Percentiles rank a stretch among this genome's conserved stretches.
Conservation (phyloP, 805 yeast genomes). For the Kazachstania africana region DNA sequence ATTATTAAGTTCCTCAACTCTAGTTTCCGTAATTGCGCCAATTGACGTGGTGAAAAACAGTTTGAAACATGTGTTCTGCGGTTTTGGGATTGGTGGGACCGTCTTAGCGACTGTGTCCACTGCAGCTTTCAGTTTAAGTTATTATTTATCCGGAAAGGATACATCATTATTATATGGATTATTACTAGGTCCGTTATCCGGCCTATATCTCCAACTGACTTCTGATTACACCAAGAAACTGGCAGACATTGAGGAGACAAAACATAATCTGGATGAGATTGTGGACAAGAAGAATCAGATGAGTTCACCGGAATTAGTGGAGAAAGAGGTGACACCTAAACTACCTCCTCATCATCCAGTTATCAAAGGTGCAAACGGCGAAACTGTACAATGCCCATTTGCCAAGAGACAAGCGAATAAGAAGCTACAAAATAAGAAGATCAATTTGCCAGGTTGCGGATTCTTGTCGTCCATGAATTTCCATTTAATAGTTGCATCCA, state of each 20-base stretch:
- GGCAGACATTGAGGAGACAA: slow-evolving; percentile 1
- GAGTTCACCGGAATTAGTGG: slow-evolving; percentile 1
- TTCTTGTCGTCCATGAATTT: slow-evolving; percentile 1
- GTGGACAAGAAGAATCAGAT: neutral
- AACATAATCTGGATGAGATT: neutral
- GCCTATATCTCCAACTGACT: slow-evolving; percentile 4
- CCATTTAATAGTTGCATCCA: slow-evolving; percentile 3
- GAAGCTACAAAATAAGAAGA: neutral
- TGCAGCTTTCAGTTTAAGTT: slow-evolving; percentile 42
- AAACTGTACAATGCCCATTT: slow-evolving; percentile 8
- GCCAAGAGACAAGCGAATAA: slow-evolving; percentile 1
- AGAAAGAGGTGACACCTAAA: neutral
- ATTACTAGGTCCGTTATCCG: slow-evolving; percentile 7
- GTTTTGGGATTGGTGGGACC: slow-evolving; percentile 12
- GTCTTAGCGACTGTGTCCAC: slow-evolving; percentile 39
- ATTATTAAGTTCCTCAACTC: slow-evolving; percentile 27
- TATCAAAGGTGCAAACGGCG: slow-evolving; percentile 5
- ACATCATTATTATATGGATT: slow-evolving; percentile 5
- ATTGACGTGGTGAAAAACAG: slow-evolving; percentile 9
- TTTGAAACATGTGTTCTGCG: slow-evolving; percentile 13
- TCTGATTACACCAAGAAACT: neutral
- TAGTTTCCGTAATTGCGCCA: slow-evolving; percentile 22
- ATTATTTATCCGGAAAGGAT: slow-evolving; percentile 7
- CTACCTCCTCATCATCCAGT: slow-evolving; percentile 10
- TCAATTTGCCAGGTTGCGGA: neutral